These are phyloP conservation scores for Candida endomychidarum DNA, from an alignment of 805 yeast species.

Conservation along the genomic window DNA sequence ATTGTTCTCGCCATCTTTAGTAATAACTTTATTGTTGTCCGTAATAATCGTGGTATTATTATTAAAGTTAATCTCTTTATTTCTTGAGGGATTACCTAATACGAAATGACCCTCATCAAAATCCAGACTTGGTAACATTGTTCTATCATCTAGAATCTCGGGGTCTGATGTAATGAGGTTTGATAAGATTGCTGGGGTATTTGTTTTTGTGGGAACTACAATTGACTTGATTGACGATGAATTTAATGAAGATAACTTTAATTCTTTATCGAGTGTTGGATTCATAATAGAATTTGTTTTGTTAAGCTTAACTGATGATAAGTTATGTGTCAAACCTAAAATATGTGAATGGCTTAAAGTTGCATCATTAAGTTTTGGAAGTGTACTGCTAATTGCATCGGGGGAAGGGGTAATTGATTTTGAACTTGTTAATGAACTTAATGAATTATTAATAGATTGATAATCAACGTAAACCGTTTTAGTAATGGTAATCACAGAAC, in stretches of 20 bases:
- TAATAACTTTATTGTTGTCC: not conserved
- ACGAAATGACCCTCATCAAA: slow-evolving; percentile 10
- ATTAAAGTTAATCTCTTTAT: not conserved
- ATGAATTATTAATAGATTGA: not conserved
- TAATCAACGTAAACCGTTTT: slow-evolving; percentile 6
- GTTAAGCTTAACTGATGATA: not conserved
- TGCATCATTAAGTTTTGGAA: not conserved
- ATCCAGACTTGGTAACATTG: slow-evolving; percentile 1
- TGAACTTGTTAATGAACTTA: not conserved
- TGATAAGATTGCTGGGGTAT: not conserved
- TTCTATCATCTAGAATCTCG: not conserved
- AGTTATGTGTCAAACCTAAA: not conserved
- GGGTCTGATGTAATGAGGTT: not conserved
- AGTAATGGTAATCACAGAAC: slow-evolving; percentile 3
- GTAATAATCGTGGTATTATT: not conserved
- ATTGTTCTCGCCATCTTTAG: not conserved
- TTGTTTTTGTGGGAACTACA: not conserved
- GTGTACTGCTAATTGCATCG: not conserved
- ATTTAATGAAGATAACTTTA: not conserved
- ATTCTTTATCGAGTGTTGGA: not conserved
- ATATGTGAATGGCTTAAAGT: not conserved
- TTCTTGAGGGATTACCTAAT: slow-evolving; percentile 6
- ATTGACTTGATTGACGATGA: not conserved
- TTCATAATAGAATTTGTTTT: not conserved
- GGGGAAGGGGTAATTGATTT: too few relatives aligned